Evolutionary conservation across 2,329 filamentous ascomycete genomes (phyloP), one percentile per base, ranked within the genome.

Genomic region (Penicillium concentricum): DNA sequence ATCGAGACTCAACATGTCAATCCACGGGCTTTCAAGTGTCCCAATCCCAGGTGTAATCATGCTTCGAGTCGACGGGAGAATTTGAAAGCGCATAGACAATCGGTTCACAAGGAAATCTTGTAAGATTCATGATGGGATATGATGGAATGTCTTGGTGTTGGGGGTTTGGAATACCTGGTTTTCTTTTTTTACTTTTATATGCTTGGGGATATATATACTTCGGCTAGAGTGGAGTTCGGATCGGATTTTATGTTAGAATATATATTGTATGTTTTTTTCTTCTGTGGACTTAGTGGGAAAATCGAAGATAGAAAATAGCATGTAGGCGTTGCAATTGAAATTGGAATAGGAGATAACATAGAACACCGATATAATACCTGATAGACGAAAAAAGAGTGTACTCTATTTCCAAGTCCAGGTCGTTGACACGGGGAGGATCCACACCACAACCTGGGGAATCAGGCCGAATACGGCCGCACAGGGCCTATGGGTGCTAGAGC

Each of bases 31-130:
- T 59, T 41, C 24, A 34, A 59, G 35, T 59, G 5, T 45, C 53
- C 53, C 13, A 15, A 5, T 45, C 47, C 53, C 16, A 15, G 5
- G 15, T 56, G 53, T n/a, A 13, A 22, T 2, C 53, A 46, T 7
- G 34, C 53, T 51, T 45, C 47, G 5, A 56, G 41, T 41, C 39
- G 53, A 18, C 41, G n/a, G 41, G 53, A 56, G 41, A 56, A 56
- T 28, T n/a, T 56, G 34, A 56, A 45, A 18, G 47, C 53, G 6
- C 53, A 56, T 42, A 44, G 34, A 18, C 41, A 45, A 16, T 24
- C 47, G 10, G 18, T 56, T 24, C 54, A 56, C 16, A 41, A 18
- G 20, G 54, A 52, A 26, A 26, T 1, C 0, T n/a, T 52, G 5
- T 52, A 38, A 46, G 34, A 26, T 34, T 37, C 28, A 28, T 26